phyloP scores from a whole-genome alignment of 148 eudicot species.

The Silene latifolia region DNA sequence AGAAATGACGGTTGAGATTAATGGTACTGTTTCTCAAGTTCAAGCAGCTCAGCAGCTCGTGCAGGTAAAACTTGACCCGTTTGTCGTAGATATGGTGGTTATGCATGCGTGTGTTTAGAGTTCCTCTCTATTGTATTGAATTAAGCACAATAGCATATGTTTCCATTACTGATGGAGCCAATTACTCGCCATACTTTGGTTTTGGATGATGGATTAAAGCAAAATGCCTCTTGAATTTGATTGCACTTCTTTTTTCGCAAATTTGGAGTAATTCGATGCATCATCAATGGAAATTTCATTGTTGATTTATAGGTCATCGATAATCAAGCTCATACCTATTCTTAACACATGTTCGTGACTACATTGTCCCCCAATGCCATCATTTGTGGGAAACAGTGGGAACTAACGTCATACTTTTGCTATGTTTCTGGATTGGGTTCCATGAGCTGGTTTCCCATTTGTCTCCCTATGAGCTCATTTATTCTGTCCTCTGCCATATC shows the following conservation, averaged over 20 bases:
- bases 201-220: not conserved
- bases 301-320: not conserved
- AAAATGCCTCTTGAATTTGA: not conserved
- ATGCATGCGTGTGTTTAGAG: not conserved
- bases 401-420: not conserved
- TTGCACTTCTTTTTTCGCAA: no score
- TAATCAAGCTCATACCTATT: not conserved
- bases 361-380: no score
- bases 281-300: not conserved
- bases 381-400: no score
- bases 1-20: conserved; percentile 94
- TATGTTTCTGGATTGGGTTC: not conserved
- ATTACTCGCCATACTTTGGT: no score
- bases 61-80: conserved; percentile 44
- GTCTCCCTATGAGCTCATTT: not conserved
- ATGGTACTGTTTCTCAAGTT: conserved; percentile 83
- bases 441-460: not conserved
- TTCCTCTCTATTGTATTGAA: not conserved
- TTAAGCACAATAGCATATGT: no score
- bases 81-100: not conserved
- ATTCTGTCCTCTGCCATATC: not conserved
- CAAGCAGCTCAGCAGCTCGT: conserved; percentile 92
- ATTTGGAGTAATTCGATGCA: no score
- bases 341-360: not conserved
- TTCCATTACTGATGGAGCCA: no score